phyloP scores from a whole-genome alignment of 805 yeast species.

The Hanseniaspora lachancei region DNA sequence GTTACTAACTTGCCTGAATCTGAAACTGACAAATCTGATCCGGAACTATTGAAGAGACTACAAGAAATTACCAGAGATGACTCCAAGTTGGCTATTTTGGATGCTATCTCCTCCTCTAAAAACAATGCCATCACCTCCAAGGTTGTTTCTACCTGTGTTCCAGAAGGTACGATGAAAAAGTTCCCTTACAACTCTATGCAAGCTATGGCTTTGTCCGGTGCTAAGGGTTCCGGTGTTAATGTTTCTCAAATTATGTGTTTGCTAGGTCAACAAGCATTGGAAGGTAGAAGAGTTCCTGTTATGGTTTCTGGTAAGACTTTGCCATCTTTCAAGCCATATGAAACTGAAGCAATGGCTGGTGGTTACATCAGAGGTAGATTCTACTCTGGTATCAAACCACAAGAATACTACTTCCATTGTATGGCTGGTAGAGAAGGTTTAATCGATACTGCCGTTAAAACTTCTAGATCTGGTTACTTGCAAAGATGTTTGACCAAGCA shows the following conservation, averaged over 20 bases:
- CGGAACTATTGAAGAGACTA: constrained; percentile 72
- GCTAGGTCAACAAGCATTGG: constrained; percentile 96
- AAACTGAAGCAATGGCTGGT: constrained; percentile 96
- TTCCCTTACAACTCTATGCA: constrained; percentile 97
- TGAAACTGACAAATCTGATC: constrained; percentile 38
- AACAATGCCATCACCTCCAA: constrained; percentile 87
- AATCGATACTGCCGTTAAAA: constrained; percentile 97
- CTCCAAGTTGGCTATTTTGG: constrained; percentile 79
- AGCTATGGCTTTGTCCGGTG: constrained; percentile 98
- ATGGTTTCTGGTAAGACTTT: constrained; percentile 97
- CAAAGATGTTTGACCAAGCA: constrained; percentile 98
- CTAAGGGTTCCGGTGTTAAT: constrained; percentile 96
- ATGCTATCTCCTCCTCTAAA: constrained; percentile 88
- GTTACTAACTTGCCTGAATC: constrained; percentile 64
- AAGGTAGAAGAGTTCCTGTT: constrained; percentile 98
- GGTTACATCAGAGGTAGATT: constrained; percentile 94
- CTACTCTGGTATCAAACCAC: constrained; percentile 95
- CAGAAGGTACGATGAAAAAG: constrained; percentile 87
- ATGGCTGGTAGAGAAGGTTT: constrained; percentile 99
- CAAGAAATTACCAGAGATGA: constrained; percentile 94
- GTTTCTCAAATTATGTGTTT: constrained; percentile 99
- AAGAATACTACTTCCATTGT: constrained; percentile 98
- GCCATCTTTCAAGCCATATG: constrained; percentile 92
- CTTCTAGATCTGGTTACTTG: constrained; percentile 93
- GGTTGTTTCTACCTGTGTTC: constrained; percentile 88